A percentile compares a stretch with the other conserved stretches of the same genome.
These are phyloP conservation scores for Arthroderma sp. DNA, from an alignment of 2,329 filamentous ascomycete species.

Conservation along the genomic window DNA sequence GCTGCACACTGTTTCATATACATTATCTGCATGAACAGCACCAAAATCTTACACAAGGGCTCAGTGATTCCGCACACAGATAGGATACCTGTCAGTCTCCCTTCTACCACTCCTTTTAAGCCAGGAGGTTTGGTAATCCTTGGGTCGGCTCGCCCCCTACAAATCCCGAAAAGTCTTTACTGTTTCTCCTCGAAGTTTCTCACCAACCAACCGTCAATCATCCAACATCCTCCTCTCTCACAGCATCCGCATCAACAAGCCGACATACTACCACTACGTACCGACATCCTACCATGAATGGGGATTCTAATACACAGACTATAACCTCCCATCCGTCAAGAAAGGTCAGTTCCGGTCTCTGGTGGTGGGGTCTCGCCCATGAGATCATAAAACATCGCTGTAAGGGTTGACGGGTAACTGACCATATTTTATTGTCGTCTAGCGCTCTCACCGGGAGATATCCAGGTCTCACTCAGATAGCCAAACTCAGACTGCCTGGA, in stretches of 20 bases:
- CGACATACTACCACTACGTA: not conserved
- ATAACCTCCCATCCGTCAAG: constrained; percentile 25
- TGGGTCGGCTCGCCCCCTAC: not conserved
- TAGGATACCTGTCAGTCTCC: too few relatives aligned
- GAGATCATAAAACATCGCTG: not conserved
- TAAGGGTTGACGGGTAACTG: constrained; percentile 5
- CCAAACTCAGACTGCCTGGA: constrained; percentile 20
- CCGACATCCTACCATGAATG: constrained; percentile 22
- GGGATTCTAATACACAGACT: constrained; percentile 27
- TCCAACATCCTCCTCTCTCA: not conserved
- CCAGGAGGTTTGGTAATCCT: not conserved
- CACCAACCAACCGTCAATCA: too few relatives aligned
- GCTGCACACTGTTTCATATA: not conserved
- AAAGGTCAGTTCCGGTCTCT: constrained; percentile 23
- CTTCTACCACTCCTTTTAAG: too few relatives aligned
- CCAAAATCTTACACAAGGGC: not conserved
- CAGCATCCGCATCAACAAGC: not conserved
- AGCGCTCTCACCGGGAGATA: constrained; percentile 30
- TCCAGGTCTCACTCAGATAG: constrained; percentile 21
- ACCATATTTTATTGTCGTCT: constrained; percentile 13
- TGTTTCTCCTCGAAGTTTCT: not conserved
- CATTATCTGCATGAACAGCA: too few relatives aligned
- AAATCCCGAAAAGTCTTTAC: not conserved
- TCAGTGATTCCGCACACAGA: not conserved
- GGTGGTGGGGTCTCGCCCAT: not conserved